A percentile compares a stretch with the other conserved stretches of the same genome.
phyloP scores from a whole-genome alignment of 352 stramenopile species.

The Elongisporangium anandrum region DNA sequence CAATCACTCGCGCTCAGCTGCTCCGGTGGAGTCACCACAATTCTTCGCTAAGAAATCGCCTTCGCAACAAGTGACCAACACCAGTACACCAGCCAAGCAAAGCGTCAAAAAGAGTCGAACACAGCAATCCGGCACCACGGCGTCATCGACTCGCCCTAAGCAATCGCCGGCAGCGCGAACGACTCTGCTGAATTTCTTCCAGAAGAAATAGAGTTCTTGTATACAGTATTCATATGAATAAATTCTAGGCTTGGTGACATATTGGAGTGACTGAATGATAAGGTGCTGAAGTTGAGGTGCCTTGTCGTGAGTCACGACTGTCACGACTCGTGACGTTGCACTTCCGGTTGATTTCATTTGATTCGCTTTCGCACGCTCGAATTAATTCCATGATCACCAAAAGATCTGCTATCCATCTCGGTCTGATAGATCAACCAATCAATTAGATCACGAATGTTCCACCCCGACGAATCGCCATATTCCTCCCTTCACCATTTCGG shows the following conservation, averaged over 20 bases:
- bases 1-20: constrained; percentile 18
- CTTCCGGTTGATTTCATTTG: no score
- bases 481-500: no score
- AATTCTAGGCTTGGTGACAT: neutral
- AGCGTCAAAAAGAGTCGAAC: constrained; percentile 1
- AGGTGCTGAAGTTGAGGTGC: no score
- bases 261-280: neutral
- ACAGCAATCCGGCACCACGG: constrained; percentile 1
- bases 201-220: constrained; percentile 8
- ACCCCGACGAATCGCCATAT: no score
- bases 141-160: constrained; percentile 11
- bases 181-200: constrained; percentile 50
- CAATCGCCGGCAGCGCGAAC: constrained; percentile 7
- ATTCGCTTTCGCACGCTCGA: neutral
- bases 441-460: neutral
- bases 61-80: constrained; percentile 10
- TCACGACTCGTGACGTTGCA: no score
- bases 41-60: constrained; percentile 8
- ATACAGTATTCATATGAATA: no score
- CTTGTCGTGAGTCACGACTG: no score
- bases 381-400: neutral
- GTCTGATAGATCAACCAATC: no score
- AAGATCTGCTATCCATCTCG: neutral
- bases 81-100: constrained; percentile 7
- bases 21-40: constrained; percentile 3